Percentiles rank a stretch among this genome's conserved stretches.
phyloP scores from a whole-genome alignment of 306 rosid species.

The Macrotyloma uniflorum region DNA sequence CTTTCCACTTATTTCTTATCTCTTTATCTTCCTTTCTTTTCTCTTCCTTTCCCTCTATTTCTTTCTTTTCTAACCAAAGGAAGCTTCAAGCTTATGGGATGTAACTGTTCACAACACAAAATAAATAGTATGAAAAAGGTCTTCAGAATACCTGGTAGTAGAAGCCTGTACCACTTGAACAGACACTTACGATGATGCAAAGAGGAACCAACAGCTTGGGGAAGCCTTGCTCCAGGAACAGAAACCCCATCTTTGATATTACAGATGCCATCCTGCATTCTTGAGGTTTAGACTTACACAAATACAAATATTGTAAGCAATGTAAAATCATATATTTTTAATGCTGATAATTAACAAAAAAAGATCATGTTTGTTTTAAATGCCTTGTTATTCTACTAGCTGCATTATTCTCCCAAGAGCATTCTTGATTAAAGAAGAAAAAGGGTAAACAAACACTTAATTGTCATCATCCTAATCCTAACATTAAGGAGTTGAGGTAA shows the following conservation, averaged over 20 bases:
- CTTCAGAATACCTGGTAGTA: slow-evolving; percentile 75
- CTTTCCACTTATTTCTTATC: too few relatives aligned
- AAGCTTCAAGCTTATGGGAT: neutral
- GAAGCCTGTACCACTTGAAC: slow-evolving; percentile 84
- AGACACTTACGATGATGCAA: slow-evolving; percentile 73
- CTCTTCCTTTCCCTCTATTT: too few relatives aligned
- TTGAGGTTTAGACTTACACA: neutral
- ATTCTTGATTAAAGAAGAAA: neutral
- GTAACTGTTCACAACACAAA: slow-evolving; percentile 12
- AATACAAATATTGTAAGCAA: neutral
- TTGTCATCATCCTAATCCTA: slow-evolving; percentile 20
- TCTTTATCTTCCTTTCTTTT: too few relatives aligned
- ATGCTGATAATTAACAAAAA: neutral
- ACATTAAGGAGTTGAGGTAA: slow-evolving; percentile 17
- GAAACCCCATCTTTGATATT: slow-evolving; percentile 93
- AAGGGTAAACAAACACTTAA: slow-evolving; percentile 1
- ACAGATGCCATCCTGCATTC: slow-evolving; percentile 90
- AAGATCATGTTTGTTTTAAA: neutral
- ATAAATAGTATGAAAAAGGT: neutral
- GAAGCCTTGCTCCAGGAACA: slow-evolving; percentile 94
- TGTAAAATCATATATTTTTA: neutral
- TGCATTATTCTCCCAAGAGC: slow-evolving; percentile 8
- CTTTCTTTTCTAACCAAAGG: too few relatives aligned
- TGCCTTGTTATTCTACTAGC: neutral
- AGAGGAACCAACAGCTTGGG: slow-evolving; percentile 74